Base-by-base conservation (phyloP, 2,329 filamentous ascomycete genomes). In the Orbilia oligospora region DNA sequence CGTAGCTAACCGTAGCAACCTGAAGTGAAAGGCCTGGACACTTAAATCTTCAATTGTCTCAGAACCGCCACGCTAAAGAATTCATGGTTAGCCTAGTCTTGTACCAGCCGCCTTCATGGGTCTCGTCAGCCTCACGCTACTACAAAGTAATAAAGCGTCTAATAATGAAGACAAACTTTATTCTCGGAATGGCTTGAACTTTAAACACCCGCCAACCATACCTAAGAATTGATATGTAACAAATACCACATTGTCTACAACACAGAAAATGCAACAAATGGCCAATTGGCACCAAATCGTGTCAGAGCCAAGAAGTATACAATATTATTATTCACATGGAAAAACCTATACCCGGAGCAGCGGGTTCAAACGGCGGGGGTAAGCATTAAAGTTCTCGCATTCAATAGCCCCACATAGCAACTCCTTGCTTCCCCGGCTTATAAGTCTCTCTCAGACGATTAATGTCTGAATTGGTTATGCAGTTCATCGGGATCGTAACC, bases 211-310 rank as follows among this genome's bases (percentile, higher is more conserved):
- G 27, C 41, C 8, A 38, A 12, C 18, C 20, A 49, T 51, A 24
- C 48, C 48, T 16, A 24, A 51, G 14, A 24, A 12, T 24, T 16
- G 6, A 12, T 14, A 51, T 10, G 48, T 22, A 10, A n/a, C 55
- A 71, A 71, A 64, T 72, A 72, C 33, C 69, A 72, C 69, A 71
- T n/a, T 12, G 48, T 72, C 58, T 36, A 65, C 69, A 72, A 72
- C 69, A 46, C 69, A 65, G 27, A 65, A 64, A 41, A 16, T 51
- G 20, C 51, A 30, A 27, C 33, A 56, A 20, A 27, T 5, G 27
- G 20, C 22, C 33, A 56, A 20, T 44, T 5, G 27, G 20, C 22
- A 46, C 12, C 20, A n/a, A 46, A 41, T 4, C 14, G 12, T 1
- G 16, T 41, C 12, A n/a, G 5, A 41, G 12, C 16, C 3, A 14